Evolutionary conservation across 2,329 filamentous ascomycete species (phyloP), one percentile per base, ranked within the genome.

Genomic region (Lachnellula subtilissima): DNA sequence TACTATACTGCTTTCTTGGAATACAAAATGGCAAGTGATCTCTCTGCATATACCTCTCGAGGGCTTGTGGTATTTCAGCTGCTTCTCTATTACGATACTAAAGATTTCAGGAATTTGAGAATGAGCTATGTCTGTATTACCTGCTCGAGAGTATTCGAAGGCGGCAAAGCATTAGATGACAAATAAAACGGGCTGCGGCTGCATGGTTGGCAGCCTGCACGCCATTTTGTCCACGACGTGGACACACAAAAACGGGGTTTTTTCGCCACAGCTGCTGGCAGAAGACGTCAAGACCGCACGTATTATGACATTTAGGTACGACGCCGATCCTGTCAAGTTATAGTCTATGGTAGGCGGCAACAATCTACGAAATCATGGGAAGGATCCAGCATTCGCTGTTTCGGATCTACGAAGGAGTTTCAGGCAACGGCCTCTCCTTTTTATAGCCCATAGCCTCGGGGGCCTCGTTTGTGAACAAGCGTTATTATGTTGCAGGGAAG

Each of bases 231-330:
- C 25, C 7, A 67, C 50, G 5, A 75, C 73, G 2, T 76, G 74
- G 75, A 74, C 69, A 5, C 60, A 59, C 45, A 36, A 45, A 12
- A 61, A 54, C 17, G 45, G 48, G 19, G 19, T 48, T 28, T 61
- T 61, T 42, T 63, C 56, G 59, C 58, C 56, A 15, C 23, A 25
- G 23, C 23, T 17, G 28, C 35, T 63, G 11, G 52, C 59, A 0
- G 35, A 46, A 17, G 59, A 61, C 36, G 54, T 61, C 9, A 37
- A 15, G 32, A 57, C 36, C 6, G 67, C 69, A 46, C 65, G 73
- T 28, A 67, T 74, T 36, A 59, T 72, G 42, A 68, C 55, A 39
- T 74, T 64, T 52, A 71, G 72, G 39, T 74, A 74, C 60, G 65
- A 73, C 53, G 58, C 56, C 19, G 48, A 59, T 52, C 40, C 52